Evolutionary conservation across 768 basidiomycete genomes (phyloP), one percentile per base, ranked within the genome.

Genomic region (Trametes meyenii): DNA sequence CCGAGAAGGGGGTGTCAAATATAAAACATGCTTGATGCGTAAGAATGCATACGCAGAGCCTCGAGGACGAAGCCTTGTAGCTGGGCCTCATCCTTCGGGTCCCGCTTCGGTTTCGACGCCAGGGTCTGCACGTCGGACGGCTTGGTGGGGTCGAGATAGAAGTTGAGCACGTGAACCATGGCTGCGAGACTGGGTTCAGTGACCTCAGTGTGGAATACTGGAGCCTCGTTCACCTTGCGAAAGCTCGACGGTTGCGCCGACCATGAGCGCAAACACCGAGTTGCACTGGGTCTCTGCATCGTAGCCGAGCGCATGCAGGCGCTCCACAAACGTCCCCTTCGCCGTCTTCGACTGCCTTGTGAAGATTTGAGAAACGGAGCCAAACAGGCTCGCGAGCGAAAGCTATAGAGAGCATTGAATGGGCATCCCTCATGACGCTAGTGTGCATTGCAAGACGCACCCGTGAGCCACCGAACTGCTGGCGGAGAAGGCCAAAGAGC

Each of bases 201-300:
- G 21, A 33, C 58, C 11, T 26, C 5, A 33, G 44, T 6, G 58
- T 35, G 14, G n/a, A n/a, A n/a, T n/a, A n/a, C 21, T 8, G 29
- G 29, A 33, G 29, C 29, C 29, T 8, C 29, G 29, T 79, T 40
- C 66, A 86, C 90, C 84, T 55, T 93, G 79, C 10, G 86, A 83
- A 40, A 93, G 72, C 72, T 92, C 90, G 12, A 86, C 86, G 6
- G 84, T 83, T 12, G 83, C 76, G 35, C 83, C 82, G 58, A 92
- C 83, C 76, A 92, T 77, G 29, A 93, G 73, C 19, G 90, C 90
- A 42, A 94, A 72, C 16, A 92, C 77, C 35, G 83, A 85, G 70
- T 90, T 91, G 7, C 87, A 81, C 7, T 89, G 74, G 55, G 85
- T 79, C 59, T 91, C 87, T 0, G 78, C 75, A 5, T 85, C 80